Base-by-base conservation (phyloP, 371 early-diverging fungal genomes). In the Mucor ambiguus region DNA sequence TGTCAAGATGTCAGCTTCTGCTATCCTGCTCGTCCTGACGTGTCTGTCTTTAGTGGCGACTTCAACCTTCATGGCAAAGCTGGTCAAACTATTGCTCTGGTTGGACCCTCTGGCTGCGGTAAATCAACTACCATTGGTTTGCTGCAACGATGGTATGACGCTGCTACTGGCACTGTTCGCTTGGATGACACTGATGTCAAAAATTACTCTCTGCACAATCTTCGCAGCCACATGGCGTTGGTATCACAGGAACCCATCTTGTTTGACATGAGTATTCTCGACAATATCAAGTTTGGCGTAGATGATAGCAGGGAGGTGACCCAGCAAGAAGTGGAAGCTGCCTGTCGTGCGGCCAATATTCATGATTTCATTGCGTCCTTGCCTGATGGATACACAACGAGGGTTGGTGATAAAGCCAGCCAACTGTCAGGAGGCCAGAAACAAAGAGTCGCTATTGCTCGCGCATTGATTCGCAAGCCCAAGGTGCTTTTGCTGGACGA, bases 401-500 rank as follows among this genome's bases (percentile, higher is more conserved):
- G 76, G 14, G 90, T 91, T 14, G 93, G 93, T 60, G 93, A 92
- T 59, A 87, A 86, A 67, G 93, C 92, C 11, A 82, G 85, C 22
- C 87, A 86, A 63, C 64, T 91, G 2, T 85, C 86, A 63, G 92
- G 92, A 55, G 93, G 93, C 30, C 87, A 86, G 73, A 87, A 87
- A 66, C 92, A 92, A 71, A 85, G 91, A 71, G 85, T 92, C 76
- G 81, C 87, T 29, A 83, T 91, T 67, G 88, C 91, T 18, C 83
- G 93, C 64, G 89, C 89, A 0, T 54, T 89, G 69, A 87, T 98
- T 71, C 89, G 92, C 61, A 89, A 95, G 66, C 96, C 96, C 26
- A 85, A 81, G 62, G 87, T 98, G 11, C 77, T 98, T 49, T 76
- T 98, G 28, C 78, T 98, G 48, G 99, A 99, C 73, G 99, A 99